Base-by-base conservation (phyloP, 805 yeast species). In the Wickerhamiella alocasiicola region DNA sequence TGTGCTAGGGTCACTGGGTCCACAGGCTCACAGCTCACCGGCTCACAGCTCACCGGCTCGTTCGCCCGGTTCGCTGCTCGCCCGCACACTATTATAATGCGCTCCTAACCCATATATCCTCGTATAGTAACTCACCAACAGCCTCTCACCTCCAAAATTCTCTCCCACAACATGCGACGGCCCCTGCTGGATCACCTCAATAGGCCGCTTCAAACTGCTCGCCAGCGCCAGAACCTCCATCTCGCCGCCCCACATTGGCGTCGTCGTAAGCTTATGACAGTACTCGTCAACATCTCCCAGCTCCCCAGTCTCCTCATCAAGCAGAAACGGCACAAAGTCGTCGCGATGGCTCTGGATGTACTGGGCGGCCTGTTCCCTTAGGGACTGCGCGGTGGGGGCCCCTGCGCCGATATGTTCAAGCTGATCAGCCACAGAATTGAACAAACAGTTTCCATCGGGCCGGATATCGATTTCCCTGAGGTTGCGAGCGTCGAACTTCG, bases 201-300 rank as follows among this genome's bases (percentile, higher is more conserved):
- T 73, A 0, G 85, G 81, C 49, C 81, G 75, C 44, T 77, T 67
- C 51, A 68, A 81, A n/a, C 72, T 73, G 44, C 74, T 68, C 1
- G 93, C 69, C 30, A 87, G 64, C 0, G 96, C 95, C 54, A 82
- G 59, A 15, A 88, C 76, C 63, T 88, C 98, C 65, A 84, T 65
- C 52, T 91, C 96, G 6, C 95, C 91, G 19, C 98, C 98, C 98
- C 98, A 88, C 66, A 81, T 72, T 0, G 94, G 76, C 0, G 95
- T 83, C n/a, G 58, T 65, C 44, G 71, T 80, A 44, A 88, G 67
- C 46, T 76, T 78, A 3, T 64, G 58, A 3, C 82, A 70, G 56
- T 91, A 91, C 17, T 72, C 72, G 28, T 71, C 77, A 21, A 87
- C 60, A 47, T 81, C 80, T 36, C 69, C 67, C 45, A 82, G 49